phyloP scores from a whole-genome alignment of 2,329 filamentous ascomycete species.

The Pseudocercospora vitis region DNA sequence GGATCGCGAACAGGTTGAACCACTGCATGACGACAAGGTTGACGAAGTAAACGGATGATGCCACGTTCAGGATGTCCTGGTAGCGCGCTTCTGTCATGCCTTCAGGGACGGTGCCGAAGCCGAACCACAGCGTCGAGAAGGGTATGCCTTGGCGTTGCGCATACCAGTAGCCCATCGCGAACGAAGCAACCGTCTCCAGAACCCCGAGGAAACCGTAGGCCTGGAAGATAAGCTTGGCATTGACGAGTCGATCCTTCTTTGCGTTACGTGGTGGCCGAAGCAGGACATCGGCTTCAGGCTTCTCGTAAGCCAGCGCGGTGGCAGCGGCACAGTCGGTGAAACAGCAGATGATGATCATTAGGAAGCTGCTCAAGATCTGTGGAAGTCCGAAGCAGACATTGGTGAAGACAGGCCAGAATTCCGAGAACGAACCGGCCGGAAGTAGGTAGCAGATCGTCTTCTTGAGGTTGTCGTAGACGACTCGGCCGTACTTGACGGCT shows the following conservation, averaged over 20 bases:
- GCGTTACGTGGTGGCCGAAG: conserved; percentile 66
- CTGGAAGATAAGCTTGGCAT: conserved; percentile 70
- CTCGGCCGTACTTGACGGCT: conserved; percentile 69
- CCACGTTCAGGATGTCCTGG: conserved; percentile 58
- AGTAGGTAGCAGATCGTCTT: conserved; percentile 75
- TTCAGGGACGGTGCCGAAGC: conserved; percentile 56
- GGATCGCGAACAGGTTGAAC: conserved; percentile 70
- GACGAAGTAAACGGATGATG: conserved; percentile 75
- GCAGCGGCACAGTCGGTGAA: conserved; percentile 76
- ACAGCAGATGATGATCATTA: conserved; percentile 63
- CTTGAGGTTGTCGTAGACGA: conserved; percentile 78
- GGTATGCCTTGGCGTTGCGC: conserved; percentile 56
- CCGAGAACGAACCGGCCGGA: conserved; percentile 70
- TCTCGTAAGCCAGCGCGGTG: conserved; percentile 72
- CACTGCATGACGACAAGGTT: conserved; percentile 73
- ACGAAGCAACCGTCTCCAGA: conserved; percentile 43
- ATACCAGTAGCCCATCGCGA: conserved; percentile 51
- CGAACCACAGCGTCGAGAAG: conserved; percentile 68
- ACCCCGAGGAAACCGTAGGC: conserved; percentile 71
- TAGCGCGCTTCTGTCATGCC: conserved; percentile 56
- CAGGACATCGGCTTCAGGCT: conserved; percentile 73
- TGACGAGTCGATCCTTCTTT: conserved; percentile 69
- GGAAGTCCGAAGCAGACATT: conserved; percentile 71
- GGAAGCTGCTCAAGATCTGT: conserved; percentile 69
- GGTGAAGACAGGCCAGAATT: conserved; percentile 74